Base-by-base conservation (phyloP, 1,284 basidiomycete species). In the Microbotryum scabiosae region DNA sequence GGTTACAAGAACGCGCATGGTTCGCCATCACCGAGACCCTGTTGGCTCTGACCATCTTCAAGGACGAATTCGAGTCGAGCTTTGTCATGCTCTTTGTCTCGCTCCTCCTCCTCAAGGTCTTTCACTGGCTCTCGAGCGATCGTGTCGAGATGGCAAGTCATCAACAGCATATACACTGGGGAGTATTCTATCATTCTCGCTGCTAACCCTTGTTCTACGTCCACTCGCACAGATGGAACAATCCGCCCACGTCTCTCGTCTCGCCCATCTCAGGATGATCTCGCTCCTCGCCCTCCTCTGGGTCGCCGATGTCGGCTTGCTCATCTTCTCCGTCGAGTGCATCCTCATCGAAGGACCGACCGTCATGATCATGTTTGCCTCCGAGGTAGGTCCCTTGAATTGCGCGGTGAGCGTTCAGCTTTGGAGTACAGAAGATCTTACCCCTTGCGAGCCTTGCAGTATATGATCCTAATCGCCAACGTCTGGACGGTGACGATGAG, bases 21-120 rank as follows among this genome's bases (percentile, higher is more conserved):
- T 93, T 94, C 78, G 96, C 96, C 75, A 83, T 97, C 58, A 97
- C 93, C 1, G 94, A 98, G 75, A 93, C 90, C 7, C 80, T 98
- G 46, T 79, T 98, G 52, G 94, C 94, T 3, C 87, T 97, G 73
- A 94, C 94, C 32, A 97, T 97, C 70, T 98, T 98, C 78, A 82
- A 92, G 60, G 75, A 77, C 73, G 72, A 75, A 68, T 76, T 75
- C 47, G 66, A 96, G 75, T 83, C 87, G n/a, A 84, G 85, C 1
- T 97, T 97, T 73, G 86, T 86, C 44, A 78, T 93, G 67, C 88
- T 97, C 82, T 97, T 97, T 73, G 86, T 88, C 21, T 84, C 90
- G 67, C 78, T 99, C 23, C 82, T 97, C 18, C 94, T 97, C 71
- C 82, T 97, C 70, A 97, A 97, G 75, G 91, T 90, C 59, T 98